These are phyloP conservation scores for Didymella pomorum DNA, from an alignment of 2,329 filamentous ascomycete genomes.

Conservation along the genomic window DNA sequence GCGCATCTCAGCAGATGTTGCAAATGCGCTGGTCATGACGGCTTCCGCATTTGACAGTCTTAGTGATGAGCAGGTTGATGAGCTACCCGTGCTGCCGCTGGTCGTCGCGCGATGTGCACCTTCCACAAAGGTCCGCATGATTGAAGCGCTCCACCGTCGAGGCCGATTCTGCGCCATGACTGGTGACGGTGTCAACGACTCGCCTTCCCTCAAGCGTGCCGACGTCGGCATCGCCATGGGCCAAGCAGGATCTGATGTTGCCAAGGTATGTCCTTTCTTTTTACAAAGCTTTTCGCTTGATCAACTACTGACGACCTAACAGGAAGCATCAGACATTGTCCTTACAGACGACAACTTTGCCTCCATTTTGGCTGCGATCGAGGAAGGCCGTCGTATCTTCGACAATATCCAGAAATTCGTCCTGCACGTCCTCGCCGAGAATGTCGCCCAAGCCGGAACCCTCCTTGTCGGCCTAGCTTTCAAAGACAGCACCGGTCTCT, in stretches of 20 bases:
- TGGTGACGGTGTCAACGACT: slow-evolving; percentile 87
- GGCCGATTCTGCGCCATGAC: slow-evolving; percentile 84
- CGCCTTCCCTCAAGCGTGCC: slow-evolving; percentile 78
- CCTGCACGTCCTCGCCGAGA: slow-evolving; percentile 76
- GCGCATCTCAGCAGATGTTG: slow-evolving; percentile 38
- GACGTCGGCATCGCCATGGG: slow-evolving; percentile 93
- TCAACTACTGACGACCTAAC: neutral
- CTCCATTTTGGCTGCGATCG: slow-evolving; percentile 82
- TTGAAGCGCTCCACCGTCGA: slow-evolving; percentile 82
- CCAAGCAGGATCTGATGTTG: slow-evolving; percentile 77
- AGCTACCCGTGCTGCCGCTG: slow-evolving; percentile 75
- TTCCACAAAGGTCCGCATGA: slow-evolving; percentile 89
- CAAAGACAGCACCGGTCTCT: slow-evolving; percentile 73
- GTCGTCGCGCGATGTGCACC: slow-evolving; percentile 87
- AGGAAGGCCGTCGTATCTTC: slow-evolving; percentile 84
- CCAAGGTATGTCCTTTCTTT: slow-evolving; percentile 61
- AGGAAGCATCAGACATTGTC: slow-evolving; percentile 69
- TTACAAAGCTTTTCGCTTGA: too few species aligned
- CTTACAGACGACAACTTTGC: slow-evolving; percentile 90
- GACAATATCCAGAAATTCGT: slow-evolving; percentile 92
- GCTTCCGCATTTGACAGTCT: slow-evolving; percentile 77
- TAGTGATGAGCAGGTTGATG: slow-evolving; percentile 76
- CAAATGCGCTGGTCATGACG: slow-evolving; percentile 47
- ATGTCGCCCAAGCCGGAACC: slow-evolving; percentile 83
- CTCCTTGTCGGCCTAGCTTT: slow-evolving; percentile 83